Evolutionary conservation across 148 eudicot genomes (phyloP), one percentile per base, ranked within the genome.

Genomic region (Rheum nobile): DNA sequence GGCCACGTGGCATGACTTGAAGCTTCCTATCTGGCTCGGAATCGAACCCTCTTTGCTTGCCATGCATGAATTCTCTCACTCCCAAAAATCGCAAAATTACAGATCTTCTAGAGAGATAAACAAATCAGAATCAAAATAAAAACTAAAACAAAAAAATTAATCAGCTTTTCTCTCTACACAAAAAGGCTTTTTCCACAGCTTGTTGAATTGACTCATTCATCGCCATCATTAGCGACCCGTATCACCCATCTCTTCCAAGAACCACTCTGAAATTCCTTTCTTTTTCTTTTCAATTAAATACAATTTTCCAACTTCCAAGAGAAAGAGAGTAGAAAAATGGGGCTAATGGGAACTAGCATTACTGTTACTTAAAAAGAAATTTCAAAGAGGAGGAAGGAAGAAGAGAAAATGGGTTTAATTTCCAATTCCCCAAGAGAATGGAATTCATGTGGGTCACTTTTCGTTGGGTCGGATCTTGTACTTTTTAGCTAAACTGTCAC

Each of bases 401-500:
- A 17, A 48, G 54, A 19, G 46, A 44, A 44, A 44, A 44, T 52
- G 59, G 59, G 59, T n/a, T 44, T 38, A 38, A n/a, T 71, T 71
- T 47, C 31, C 34, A n/a, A 42, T 71, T 47, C 31, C 34, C 73
- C 71, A 50, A 65, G 46, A 65, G 76, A 78, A 77, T 75, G 80
- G 81, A 78, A 84, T 72, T 85, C 76, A 54, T 77, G 84, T 76
- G 76, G 80, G 67, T 74, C 79, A 77, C 55, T 72, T 82, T 79
- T 71, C 78, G 72, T 81, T 77, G 87, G 86, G 85, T 83, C 77
- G 83, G 80, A 81, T 86, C 80, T 86, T 80, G 79, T 80, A 79
- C 86, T 86, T 74, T 52, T 48, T 57, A 52, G 37, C 75, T 73
- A 81, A 84, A 82, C 78, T 80, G 84, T 82, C 73, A 76, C 79